Evolutionary conservation across 2,329 filamentous ascomycete species (phyloP).

Genomic region (Botrytis porri): DNA sequence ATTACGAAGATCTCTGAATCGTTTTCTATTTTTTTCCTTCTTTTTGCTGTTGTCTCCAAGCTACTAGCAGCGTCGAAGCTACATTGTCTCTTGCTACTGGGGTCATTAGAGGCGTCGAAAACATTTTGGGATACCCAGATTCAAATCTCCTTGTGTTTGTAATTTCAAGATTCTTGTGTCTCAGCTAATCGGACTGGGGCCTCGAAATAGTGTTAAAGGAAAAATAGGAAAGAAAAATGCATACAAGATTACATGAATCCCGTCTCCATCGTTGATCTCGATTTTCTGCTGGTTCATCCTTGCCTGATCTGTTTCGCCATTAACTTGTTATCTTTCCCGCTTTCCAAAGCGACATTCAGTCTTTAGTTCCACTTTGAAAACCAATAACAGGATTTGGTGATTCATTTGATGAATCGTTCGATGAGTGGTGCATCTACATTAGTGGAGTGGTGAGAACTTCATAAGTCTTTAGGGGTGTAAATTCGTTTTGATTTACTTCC

Average conservation of each 20-base stretch:
- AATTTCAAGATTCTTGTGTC: not conserved
- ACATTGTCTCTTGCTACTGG: not conserved
- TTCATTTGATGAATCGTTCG: not conserved
- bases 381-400: not conserved
- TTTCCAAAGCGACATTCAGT: not conserved
- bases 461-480: not conserved
- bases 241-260: constrained; percentile 8
- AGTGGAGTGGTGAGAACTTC: not conserved
- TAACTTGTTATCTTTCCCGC: not conserved
- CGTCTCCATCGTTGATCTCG: not conserved
- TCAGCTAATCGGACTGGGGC: not conserved
- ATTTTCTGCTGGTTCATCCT: not conserved
- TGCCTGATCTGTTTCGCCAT: not conserved
- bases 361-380: not conserved
- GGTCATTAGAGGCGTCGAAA: not conserved
- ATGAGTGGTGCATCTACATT: not conserved
- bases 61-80: not conserved
- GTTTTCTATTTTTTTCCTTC: constrained; percentile 1
- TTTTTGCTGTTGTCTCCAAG: not conserved
- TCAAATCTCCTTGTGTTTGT: constrained; percentile 7
- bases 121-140: constrained; percentile 17
- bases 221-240: constrained; percentile 7
- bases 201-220: constrained; percentile 5
- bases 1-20: not conserved
- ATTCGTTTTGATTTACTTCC: not conserved